A percentile compares a stretch with the other conserved stretches of the same genome.
Evolutionary conservation across 768 basidiomycete species (phyloP).

Genomic region (Lentinula lateritia): DNA sequence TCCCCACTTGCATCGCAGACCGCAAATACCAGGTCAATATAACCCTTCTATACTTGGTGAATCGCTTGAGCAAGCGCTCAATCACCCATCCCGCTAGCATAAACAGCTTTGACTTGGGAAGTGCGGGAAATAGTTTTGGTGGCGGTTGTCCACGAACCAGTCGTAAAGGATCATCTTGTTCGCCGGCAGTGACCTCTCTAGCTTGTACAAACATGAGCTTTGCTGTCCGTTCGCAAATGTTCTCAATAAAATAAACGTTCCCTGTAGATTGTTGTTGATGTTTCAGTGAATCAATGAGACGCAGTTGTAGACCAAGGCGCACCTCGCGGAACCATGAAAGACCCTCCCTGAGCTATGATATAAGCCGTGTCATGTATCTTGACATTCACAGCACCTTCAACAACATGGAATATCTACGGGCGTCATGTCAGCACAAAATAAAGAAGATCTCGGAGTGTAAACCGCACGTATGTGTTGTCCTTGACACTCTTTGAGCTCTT

Average conservation of each 20-base stretch:
- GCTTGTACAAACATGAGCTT: slow-evolving; percentile 69
- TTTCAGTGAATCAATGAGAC: background rate
- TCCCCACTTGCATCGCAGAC: slow-evolving; percentile 5
- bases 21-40: slow-evolving; percentile 5
- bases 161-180: slow-evolving; percentile 10
- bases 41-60: slow-evolving; percentile 7
- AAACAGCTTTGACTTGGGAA: slow-evolving; percentile 7
- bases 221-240: slow-evolving; percentile 54
- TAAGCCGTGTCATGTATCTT: slow-evolving; percentile 77
- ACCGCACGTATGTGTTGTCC: slow-evolving; percentile 86
- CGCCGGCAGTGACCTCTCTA: slow-evolving; percentile 38
- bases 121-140: background rate
- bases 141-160: slow-evolving; percentile 5
- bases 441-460: background rate
- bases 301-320: slow-evolving; percentile 12
- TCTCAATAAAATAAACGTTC: slow-evolving; percentile 64
- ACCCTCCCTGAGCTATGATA: slow-evolving; percentile 74
- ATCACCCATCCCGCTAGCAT: slow-evolving; percentile 11
- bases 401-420: slow-evolving; percentile 53
- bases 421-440: slow-evolving; percentile 15
- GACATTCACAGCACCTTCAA: slow-evolving; percentile 85
- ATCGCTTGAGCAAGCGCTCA: slow-evolving; percentile 10
- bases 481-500: slow-evolving; percentile 70
- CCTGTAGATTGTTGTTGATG: slow-evolving; percentile 27
- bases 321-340: slow-evolving; percentile 92